Evolutionary conservation across 139 green algal genomes (phyloP), one percentile per base, ranked within the genome.

Genomic region (Microglena sp.): DNA sequence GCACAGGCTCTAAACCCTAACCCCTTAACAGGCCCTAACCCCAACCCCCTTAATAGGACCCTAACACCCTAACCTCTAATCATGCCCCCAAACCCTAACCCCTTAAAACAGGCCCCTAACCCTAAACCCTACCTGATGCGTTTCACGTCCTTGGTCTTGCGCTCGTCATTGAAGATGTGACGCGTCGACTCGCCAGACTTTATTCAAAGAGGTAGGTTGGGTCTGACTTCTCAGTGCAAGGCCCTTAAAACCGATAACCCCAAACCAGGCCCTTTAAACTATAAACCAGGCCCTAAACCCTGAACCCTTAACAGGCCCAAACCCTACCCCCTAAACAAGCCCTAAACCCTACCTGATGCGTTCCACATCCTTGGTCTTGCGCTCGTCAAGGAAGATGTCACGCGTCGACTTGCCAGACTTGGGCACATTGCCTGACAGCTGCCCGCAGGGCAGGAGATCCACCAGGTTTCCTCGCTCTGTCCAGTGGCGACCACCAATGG

Each of bases 381-480:
- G 56, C 56, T 45, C 56, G 56, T 64, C 56, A 22, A 7, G 40
- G 56, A 64, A 64, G 8, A 64, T 31, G 31, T 64, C 56, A 28
- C 40, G 8, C 7, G 15, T 24, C 29, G 56, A 64, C 56, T 64
- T 36, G 6, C 56, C 56, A 36, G 53, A 64, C 56, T 64, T 64
- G 8, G 53, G 72, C 7, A 87, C 65, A 32, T 75, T 66, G 35
- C 82, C 80, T 15, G 58, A 79, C 26, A 91, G 80, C 74, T 86
- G 83, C 0, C 73, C 77, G 26, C 75, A 69, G 30, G 79, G 67
- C 30, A 92, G 70, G 29, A 91, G 65, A 67, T 92, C 87, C 21
- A 82, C 69, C 43, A 95, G 68, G 27, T 85, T 74, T 21, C 88
- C 88, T 24, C 62, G 71, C 63, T 77, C 67, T n/a, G 53, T 85